Evolutionary conservation across 1,139 yeast genomes (phyloP).

Genomic region (Wickerhamiella pararugosa): DNA sequence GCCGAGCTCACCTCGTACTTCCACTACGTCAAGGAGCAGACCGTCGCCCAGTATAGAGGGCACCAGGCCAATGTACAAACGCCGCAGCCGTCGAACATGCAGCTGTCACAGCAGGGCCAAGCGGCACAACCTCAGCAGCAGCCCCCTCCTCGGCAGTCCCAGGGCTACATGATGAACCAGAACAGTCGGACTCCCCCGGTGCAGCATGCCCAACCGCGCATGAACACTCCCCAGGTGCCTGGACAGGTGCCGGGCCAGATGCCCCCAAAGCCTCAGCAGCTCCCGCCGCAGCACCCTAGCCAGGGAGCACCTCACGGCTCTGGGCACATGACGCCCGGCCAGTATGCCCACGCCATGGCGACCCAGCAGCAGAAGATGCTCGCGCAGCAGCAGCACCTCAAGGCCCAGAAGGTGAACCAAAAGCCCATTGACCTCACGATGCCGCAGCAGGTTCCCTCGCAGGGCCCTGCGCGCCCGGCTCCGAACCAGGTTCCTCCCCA

Average conservation of each 20-base stretch:
- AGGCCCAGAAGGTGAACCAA: background rate
- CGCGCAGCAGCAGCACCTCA: conserved; percentile 2
- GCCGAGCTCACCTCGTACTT: conserved; percentile 61
- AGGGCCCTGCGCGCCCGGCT: background rate
- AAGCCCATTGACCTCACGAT: background rate
- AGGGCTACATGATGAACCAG: background rate
- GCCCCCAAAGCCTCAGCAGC: conserved; percentile 12
- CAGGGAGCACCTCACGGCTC: conserved; percentile 8
- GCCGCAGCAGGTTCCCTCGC: background rate
- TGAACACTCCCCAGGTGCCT: background rate
- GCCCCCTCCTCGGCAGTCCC: background rate
- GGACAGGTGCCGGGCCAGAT: conserved; percentile 10
- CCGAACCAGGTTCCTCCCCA: background rate
- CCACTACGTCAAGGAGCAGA: conserved; percentile 44
- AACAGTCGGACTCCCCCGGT: background rate
- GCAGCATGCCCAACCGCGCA: background rate
- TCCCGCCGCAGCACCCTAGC: conserved; percentile 10
- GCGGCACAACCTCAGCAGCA: background rate
- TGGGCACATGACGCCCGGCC: conserved; percentile 7
- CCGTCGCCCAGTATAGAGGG: conserved; percentile 2
- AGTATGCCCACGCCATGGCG: conserved; percentile 8
- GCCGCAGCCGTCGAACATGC: conserved; percentile 3
- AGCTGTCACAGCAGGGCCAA: conserved; percentile 4
- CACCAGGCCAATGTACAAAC: conserved; percentile 1
- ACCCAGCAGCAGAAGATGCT: conserved; percentile 7